Base-by-base conservation (phyloP, 768 basidiomycete genomes). In the Leccinum longicurvipes region DNA sequence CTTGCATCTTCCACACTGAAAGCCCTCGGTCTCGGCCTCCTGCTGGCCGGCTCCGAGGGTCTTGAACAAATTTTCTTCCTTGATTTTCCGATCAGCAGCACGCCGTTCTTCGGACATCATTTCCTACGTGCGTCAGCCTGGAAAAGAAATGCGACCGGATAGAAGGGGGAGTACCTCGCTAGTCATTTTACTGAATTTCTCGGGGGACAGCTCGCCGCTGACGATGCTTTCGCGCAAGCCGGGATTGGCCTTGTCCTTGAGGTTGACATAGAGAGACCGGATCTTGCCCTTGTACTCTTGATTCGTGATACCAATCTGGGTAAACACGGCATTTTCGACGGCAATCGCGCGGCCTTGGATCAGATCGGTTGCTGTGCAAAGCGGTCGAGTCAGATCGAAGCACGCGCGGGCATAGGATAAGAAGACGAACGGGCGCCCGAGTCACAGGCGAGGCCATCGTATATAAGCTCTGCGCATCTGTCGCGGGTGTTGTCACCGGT, bases 1-100 rank as follows among this genome's bases (percentile, higher is more conserved):
- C 65, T 94, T 95, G 84, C 97, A 99, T 63, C 91, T 82, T 10
- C 85, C 81, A 67, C 97, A 99, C 70, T 98, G 93, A 89, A 99
- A 99, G 3, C 92, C 95, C 60, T 94, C 92, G 1, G 97, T 99
- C 72, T 98, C 97, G 14, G 95, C 93, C 71, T 94, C 84, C 60
- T 85, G 86, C 63, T 95, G 89, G 3, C 81, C 89, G 0, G 96
- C 96, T 2, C 90, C 91, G 1, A 97, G 84, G 1, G 94, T 89
- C 31, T 94, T 89, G 78, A 91, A 89, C 47, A 99, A 73, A 67
- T 98, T 98, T 51, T 90, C 85, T 64, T 88, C 84, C 54, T 84
- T 80, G 57, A 98, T 88, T 67, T 85, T 87, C 56, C 82, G 81
- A 63, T 95, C 89, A 9, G 88, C 87, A 2, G 88, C 85, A 64